Percentiles rank a stretch among this genome's conserved stretches.
Evolutionary conservation across 225 moss, liverwort and hornwort genomes (phyloP).

Genomic region (Climacium dendroides): DNA sequence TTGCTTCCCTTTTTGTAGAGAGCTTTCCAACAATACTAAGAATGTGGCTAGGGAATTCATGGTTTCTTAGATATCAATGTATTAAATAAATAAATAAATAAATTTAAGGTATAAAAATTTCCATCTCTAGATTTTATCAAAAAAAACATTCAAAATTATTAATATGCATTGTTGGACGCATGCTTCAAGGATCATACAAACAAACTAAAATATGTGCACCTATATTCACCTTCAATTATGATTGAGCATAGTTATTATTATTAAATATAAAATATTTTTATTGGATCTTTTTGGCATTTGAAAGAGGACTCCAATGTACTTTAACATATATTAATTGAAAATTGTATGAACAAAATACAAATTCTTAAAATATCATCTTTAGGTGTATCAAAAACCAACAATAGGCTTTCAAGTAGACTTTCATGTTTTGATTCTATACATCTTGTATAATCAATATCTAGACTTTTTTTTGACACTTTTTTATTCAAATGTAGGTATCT

Average conservation of each 20-base stretch:
- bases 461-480: accelerated
- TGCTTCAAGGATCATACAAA: neutral
- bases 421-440: neutral
- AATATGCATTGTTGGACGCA: accelerated
- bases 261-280: too few species aligned
- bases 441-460: neutral
- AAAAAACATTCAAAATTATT: accelerated
- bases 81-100: too few species aligned
- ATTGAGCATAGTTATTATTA: accelerated
- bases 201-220: too few species aligned
- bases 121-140: accelerated
- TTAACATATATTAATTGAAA: too few species aligned
- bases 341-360: neutral
- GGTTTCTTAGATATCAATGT: too few species aligned
- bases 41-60: too few species aligned
- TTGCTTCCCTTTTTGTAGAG: too few species aligned
- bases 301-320: accelerated
- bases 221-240: neutral
- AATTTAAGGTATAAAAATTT: neutral
- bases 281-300: neutral
- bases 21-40: too few species aligned
- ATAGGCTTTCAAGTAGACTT: neutral
- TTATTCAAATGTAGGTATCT: accelerated
- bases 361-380: neutral
- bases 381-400: neutral